Percentiles rank a stretch among this genome's conserved stretches.
These are phyloP conservation scores for Mortierella antarctica DNA, from an alignment of 192 early-diverging fungal species.

Conservation along the genomic window DNA sequence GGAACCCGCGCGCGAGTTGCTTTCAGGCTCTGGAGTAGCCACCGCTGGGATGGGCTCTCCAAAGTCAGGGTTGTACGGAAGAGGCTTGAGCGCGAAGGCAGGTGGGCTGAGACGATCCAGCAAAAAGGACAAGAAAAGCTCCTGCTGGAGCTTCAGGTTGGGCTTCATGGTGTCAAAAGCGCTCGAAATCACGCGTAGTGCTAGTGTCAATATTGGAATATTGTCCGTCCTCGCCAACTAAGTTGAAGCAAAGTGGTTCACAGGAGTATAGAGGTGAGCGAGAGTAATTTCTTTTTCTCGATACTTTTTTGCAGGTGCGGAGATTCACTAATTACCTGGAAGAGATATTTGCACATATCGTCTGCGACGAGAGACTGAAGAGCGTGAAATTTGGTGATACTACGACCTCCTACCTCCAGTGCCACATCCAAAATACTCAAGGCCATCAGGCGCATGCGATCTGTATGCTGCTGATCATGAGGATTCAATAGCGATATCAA, in stretches of 20 bases:
- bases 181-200: conserved; percentile 72
- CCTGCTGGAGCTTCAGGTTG: conserved; percentile 81
- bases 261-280: background rate
- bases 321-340: conserved; percentile 66
- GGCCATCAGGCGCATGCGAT: conserved; percentile 92
- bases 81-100: conserved; percentile 36
- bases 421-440: conserved; percentile 88
- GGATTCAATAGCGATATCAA: conserved; percentile 92
- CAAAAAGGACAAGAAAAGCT: conserved; percentile 76
- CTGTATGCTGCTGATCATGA: conserved; percentile 90
- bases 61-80: conserved; percentile 51
- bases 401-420: conserved; percentile 86
- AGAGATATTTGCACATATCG: conserved; percentile 86
- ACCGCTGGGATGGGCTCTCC: conserved; percentile 23
- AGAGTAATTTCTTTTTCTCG: background rate
- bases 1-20: conserved; percentile 39
- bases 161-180: conserved; percentile 76
- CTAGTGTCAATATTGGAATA: conserved; percentile 67
- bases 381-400: conserved; percentile 71
- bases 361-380: conserved; percentile 80
- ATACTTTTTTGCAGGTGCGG: background rate
- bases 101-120: conserved; percentile 64
- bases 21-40: conserved; percentile 27
- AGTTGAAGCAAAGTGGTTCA: background rate
- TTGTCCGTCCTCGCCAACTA: conserved; percentile 66